Percentiles rank a stretch among this genome's conserved stretches.
Evolutionary conservation across 2,329 filamentous ascomycete species (phyloP).

Genomic region (Thermomyces lanuginosus): DNA sequence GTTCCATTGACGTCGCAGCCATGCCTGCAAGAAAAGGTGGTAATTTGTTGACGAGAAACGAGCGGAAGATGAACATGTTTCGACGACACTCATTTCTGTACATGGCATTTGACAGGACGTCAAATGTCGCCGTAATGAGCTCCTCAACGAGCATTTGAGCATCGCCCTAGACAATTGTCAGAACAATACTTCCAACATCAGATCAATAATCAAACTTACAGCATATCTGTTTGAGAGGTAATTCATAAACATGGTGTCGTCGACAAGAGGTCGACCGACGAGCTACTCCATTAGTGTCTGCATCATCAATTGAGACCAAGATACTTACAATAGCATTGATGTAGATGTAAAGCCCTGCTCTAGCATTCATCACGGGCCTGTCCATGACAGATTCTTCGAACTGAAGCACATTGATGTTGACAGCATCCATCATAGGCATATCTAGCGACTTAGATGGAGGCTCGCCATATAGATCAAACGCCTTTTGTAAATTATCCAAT

Average conservation of each 20-base stretch:
- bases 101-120: slow-evolving; percentile 73
- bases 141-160: slow-evolving; percentile 63
- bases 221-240: slow-evolving; percentile 76
- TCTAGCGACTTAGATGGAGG: slow-evolving; percentile 27
- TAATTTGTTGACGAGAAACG: slow-evolving; percentile 66
- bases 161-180: slow-evolving; percentile 43
- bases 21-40: slow-evolving; percentile 45
- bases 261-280: slow-evolving; percentile 63
- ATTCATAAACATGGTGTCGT: slow-evolving; percentile 61
- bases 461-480: slow-evolving; percentile 26
- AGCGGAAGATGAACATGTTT: slow-evolving; percentile 57
- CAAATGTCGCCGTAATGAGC: slow-evolving; percentile 74
- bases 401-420: slow-evolving; percentile 34
- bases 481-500: slow-evolving; percentile 25
- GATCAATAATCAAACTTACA: slow-evolving; percentile 29
- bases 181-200: background rate
- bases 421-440: slow-evolving; percentile 25
- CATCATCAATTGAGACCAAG: background rate
- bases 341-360: slow-evolving; percentile 72
- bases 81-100: slow-evolving; percentile 48
- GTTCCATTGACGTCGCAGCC: slow-evolving; percentile 40
- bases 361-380: slow-evolving; percentile 54
- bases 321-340: slow-evolving; percentile 55
- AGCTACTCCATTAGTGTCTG: slow-evolving; percentile 40
- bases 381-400: slow-evolving; percentile 43